Percentiles rank a stretch among this genome's conserved stretches.
These are phyloP conservation scores for Suillus luteus DNA, from an alignment of 768 basidiomycete species.

Conservation along the genomic window DNA sequence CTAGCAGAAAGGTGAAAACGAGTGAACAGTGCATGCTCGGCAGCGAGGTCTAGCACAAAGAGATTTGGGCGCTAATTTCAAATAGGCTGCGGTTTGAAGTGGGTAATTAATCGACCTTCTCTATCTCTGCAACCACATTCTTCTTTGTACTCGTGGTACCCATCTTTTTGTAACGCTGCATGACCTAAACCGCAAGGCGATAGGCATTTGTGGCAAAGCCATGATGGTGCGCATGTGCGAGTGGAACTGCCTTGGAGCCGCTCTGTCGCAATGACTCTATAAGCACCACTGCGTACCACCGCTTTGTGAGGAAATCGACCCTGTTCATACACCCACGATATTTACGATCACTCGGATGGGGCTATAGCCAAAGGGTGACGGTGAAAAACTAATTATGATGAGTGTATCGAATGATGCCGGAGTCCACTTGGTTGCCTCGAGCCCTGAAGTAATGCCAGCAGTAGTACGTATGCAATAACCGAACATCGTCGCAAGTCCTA, in stretches of 20 bases:
- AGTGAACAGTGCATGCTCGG: constrained; percentile 5
- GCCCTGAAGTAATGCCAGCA: background rate
- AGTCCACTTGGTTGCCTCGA: background rate
- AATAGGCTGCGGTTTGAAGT: background rate
- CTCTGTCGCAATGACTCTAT: background rate
- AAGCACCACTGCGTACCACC: background rate
- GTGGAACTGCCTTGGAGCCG: background rate
- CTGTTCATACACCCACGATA: background rate
- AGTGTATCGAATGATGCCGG: background rate
- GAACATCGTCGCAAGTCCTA: background rate
- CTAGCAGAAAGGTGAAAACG: background rate
- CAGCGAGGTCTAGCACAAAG: constrained; percentile 2
- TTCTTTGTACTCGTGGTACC: background rate
- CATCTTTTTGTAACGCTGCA: background rate
- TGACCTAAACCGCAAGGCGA: background rate
- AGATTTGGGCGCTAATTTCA: constrained; percentile 3
- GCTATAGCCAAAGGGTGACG: too few relatives aligned
- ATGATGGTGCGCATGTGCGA: background rate
- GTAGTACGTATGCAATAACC: background rate
- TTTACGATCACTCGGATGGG: background rate
- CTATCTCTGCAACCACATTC: background rate
- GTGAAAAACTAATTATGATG: background rate
- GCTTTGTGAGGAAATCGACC: too few relatives aligned
- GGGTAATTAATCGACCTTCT: background rate
- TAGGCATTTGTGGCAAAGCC: background rate